Base-by-base conservation (phyloP, 2,329 filamentous ascomycete species). In the Fusarium chaquense region DNA sequence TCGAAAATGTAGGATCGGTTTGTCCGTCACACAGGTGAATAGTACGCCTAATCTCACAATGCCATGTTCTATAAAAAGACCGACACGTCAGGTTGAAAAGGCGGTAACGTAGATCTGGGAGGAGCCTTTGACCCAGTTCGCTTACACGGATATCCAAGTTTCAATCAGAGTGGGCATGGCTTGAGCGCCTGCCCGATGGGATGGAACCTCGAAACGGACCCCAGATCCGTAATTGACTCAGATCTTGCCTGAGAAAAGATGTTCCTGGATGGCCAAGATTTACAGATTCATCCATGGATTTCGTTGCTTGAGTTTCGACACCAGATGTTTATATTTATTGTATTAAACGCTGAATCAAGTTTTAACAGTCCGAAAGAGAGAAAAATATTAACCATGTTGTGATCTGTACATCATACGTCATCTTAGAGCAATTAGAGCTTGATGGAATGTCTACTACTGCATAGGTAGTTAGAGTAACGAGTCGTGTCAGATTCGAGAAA, bases 401-500 rank as follows among this genome's bases (percentile, higher is more conserved):
- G 52, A 20, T 30, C 18, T 20, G 10, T 6, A 38, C 24, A 61
- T 45, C 12, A 41, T 44, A 41, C 46, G 43, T 54, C 41, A 66
- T 38, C 32, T 43, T 33, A 16, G 44, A 24, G 26, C 20, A 16
- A 26, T 35, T 20, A 62, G n/a, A 32, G 22, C 33, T n/a, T 28
- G 38, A 40, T 38, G 41, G 30, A 36, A 49, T 24, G 8, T 15
- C 13, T 30, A 15, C 15, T 32, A 18, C 16, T 28, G 8, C 26
- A 51, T 30, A 20, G 20, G 20, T 20, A 20, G 18, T n/a, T 28
- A 36, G 38, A 41, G 4, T 22, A 16, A 43, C n/a, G 32, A 69
- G 54, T 69, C 46, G 49, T 55, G 60, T 53, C 50, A 65, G 65
- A 56, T 59, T 43, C 35, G 32, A 60, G 54, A 56, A 59, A 43